Base-by-base conservation (phyloP, 2,329 filamentous ascomycete species). In the Penicillium thymicola region DNA sequence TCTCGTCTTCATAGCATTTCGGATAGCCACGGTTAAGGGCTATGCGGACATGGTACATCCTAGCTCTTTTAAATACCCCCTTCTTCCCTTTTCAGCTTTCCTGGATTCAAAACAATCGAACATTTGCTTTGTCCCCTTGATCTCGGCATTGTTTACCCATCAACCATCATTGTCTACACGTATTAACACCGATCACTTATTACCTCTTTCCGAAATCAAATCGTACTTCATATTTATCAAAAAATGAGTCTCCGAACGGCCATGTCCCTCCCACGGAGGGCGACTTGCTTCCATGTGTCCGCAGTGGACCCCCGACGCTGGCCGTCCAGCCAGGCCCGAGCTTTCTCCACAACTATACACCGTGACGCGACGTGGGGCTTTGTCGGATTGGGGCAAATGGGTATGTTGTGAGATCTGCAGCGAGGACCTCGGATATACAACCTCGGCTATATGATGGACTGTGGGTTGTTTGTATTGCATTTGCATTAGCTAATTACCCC, bases 371-470 rank as follows among this genome's bases (percentile, higher is more conserved):
- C 79, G 64, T 85, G 80, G 78, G 83, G 82, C 0, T 85, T 85
- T 64, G 80, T 85, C 57, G 83, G 83, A 14, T 71, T 85, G 43
- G 83, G 83, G 14, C 81, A 82, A 69, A 85, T 85, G 83, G 83
- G 82, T 84, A 75, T 42, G 77, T 74, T 30, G 11, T 16, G 28
- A 47, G 11, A 44, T 28, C 6, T 16, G 14, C n/a, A 5, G 14
- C 27, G 23, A 38, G 7, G 18, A 16, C 34, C 50, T 42, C 40
- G 36, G n/a, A 48, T 36, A 32, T 47, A 21, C 21, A 28, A 32
- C 9, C 28, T 46, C 43, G 43, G 28, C 43, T 34, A 43, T 25
- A 8, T 28, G 34, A 34, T 44, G 14, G 21, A 36, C 28, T 23
- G 37, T 10, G 38, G 16, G 5, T 14, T 34, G 21, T 52, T 45